Base-by-base conservation (phyloP, 768 basidiomycete genomes). In the Phanerochaete carnosa region DNA sequence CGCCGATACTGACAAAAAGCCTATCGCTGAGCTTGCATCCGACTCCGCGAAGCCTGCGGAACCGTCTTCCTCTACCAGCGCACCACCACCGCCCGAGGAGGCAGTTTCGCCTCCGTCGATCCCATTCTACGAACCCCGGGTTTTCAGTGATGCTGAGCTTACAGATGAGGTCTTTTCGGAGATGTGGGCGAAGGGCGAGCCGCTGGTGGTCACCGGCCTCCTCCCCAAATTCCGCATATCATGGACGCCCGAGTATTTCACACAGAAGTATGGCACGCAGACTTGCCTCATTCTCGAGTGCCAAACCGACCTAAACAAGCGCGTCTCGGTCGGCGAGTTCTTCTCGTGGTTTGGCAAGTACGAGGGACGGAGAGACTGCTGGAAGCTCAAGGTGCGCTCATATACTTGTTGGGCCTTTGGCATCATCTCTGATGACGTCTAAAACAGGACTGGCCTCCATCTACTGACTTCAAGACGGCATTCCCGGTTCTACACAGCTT, bases 361-460 rank as follows among this genome's bases (percentile, higher is more conserved):
- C 57, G 80, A 80, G 62, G 83, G 72, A 6, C 77, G 85, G 55
- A 75, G 67, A 23, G 79, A 82, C 30, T 87, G 82, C 57, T 80
- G 85, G 85, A 94, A 94, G 73, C 73, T 95, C 62, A 94, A 93
- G 83, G 90, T 86, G 65, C 49, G 45, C 28, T 33, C 16, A 9
- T 23, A 39, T 25, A 22, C 12, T 3, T 16, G 15, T 33, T 4
- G 1, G 19, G 7, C 5, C 3, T 12, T 26, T 16, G 23, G 23
- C 6, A 3, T 16, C 2, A 19, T 22, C 3, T n/a, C 25, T 19
- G 16, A 23, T 63, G n/a, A n/a, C n/a, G n/a, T n/a, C n/a, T n/a
- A n/a, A 28, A 23, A n/a, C 64, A 95, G 88, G 95, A 98, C 74
- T 98, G 95, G 95, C 95, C 95, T 3, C 84, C 92, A 0, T 87